Evolutionary conservation across 495 filamentous ascomycete genomes (phyloP).

Genomic region (Penicillium taxi): DNA sequence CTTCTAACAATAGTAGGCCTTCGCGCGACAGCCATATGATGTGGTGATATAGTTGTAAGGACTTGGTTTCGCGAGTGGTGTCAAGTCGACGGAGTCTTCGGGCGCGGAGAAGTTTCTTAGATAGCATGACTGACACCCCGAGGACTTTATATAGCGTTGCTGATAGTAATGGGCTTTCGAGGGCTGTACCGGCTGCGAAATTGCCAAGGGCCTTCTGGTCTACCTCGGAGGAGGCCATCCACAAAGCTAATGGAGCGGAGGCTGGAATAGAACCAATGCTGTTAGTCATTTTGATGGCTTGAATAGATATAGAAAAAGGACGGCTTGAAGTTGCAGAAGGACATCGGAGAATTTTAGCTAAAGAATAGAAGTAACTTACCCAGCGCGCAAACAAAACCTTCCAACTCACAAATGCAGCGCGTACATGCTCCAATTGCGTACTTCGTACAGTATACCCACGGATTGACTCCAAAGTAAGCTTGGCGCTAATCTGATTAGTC

Average conservation of each 20-base stretch:
- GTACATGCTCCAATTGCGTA: constrained; percentile 31
- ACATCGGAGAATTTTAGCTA: not conserved
- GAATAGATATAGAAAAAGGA: not conserved
- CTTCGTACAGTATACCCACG: too few relatives aligned
- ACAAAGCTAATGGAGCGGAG: constrained; percentile 25
- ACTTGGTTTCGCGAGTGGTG: constrained; percentile 67
- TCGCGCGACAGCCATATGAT: constrained; percentile 95
- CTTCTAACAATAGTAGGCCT: constrained; percentile 76
- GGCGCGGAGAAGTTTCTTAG: constrained; percentile 73
- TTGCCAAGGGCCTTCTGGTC: constrained; percentile 93
- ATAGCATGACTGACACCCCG: constrained; percentile 81
- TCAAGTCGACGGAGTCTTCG: constrained; percentile 79
- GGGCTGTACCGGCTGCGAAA: constrained; percentile 66
- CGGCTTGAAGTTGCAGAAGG: not conserved
- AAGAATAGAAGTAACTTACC: constrained; percentile 20
- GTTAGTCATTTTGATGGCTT: constrained; percentile 13
- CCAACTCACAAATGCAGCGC: constrained; percentile 20
- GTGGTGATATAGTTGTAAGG: constrained; percentile 74
- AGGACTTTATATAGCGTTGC: constrained; percentile 81
- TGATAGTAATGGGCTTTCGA: constrained; percentile 67
- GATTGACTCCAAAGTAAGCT: too few relatives aligned
- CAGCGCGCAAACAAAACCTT: constrained; percentile 25
- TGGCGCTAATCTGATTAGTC: not conserved
- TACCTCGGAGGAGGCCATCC: constrained; percentile 93
- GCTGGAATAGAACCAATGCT: constrained; percentile 11